Base-by-base conservation (phyloP, 345 rosid species). In the Garcia nutans region DNA sequence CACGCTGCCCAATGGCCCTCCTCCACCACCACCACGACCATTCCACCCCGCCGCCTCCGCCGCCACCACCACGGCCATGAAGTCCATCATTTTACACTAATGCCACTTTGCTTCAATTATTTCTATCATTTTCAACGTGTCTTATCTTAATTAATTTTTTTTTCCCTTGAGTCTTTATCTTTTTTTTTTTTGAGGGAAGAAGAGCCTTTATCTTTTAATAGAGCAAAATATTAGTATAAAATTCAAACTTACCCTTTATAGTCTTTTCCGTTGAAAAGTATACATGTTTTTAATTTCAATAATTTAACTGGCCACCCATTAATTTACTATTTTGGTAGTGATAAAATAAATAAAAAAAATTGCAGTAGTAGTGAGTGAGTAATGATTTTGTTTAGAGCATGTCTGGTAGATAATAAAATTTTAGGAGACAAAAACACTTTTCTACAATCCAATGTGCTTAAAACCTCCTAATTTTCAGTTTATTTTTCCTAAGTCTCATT, bases 1-100 rank as follows among this genome's bases (percentile, higher is more conserved):
- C 95, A 86, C 89, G 84, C 70, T 82, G 85, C 70, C 81, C 84
- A 65, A 85, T 72, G 78, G n/a, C 23, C 26, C 76, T 7, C 4
- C 12, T 17, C 28, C 37, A 10, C 50, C 50, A 47, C 13, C 50
- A 47, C 0, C 13, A 31, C 52, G 23, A 57, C 49, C 70, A 50
- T 76, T 9, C 70, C 57, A 42, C 68, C n/a, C 44, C 60, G 85
- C 69, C 68, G 58, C 79, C 70, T 65, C 77, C 71, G 10, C 71
- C 74, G 10, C 44, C 28, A 7, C 61, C 61, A 49, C 57, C 55
- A 23, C 15, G 64, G 5, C 6, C 41, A 37, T 37, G 41, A 37
- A 37, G 41, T 47, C 67, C 57, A 49, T 59, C n/a, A 47, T 55
- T 37, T 37, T 37, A 37, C 41, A 37, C 87, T 68, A 64, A 65